A percentile compares a stretch with the other conserved stretches of the same genome.
phyloP scores from a whole-genome alignment of 305 asterid species.

The Withania somnifera region DNA sequence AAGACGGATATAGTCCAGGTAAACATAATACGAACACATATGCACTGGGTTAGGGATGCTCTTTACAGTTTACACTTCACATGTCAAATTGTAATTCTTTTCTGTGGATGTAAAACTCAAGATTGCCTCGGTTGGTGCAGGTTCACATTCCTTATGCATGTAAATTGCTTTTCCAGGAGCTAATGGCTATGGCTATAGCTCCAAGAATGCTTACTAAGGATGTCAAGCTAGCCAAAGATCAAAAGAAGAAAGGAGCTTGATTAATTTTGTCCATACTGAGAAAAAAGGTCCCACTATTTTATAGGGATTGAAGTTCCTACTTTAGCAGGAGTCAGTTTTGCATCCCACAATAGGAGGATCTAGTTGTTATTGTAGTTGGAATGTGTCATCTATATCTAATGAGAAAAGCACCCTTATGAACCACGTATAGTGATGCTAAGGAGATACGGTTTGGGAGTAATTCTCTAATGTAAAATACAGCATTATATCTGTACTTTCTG shows the following conservation, averaged over 20 bases:
- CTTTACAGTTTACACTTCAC: not conserved
- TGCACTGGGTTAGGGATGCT: not conserved
- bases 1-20: slow-evolving; percentile 96
- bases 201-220: slow-evolving; percentile 94
- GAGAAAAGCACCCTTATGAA: not conserved
- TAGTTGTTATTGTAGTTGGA: not conserved
- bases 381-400: not conserved
- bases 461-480: not conserved
- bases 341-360: not conserved
- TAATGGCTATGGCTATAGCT: slow-evolving; percentile 96
- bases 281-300: too few species aligned
- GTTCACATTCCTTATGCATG: slow-evolving; percentile 94
- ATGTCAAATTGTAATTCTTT: not conserved
- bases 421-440: not conserved
- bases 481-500: not conserved
- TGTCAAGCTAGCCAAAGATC: slow-evolving; percentile 44
- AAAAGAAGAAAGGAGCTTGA: slow-evolving; percentile 53
- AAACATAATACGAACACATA: not conserved
- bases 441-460: not conserved
- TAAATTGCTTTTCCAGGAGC: slow-evolving; percentile 90
- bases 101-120: not conserved
- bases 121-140: slow-evolving; percentile 28
- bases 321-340: not conserved
- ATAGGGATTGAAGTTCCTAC: not conserved
- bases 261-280: not conserved